phyloP scores from a whole-genome alignment of 192 early-diverging fungal species.

The Diversispora epigaea region DNA sequence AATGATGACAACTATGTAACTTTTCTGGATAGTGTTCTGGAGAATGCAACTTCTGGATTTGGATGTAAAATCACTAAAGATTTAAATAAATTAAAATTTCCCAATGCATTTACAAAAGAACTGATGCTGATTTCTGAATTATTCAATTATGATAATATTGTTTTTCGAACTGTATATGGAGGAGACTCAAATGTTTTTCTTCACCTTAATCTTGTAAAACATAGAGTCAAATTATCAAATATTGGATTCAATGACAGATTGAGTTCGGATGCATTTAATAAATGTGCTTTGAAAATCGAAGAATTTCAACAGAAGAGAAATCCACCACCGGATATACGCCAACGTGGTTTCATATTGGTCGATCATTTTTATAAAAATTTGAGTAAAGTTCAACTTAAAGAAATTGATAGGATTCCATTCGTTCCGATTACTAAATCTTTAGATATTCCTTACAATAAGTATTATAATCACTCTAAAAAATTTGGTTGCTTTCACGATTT shows the following conservation, averaged over 20 bases:
- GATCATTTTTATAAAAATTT: background rate
- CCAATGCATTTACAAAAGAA: background rate
- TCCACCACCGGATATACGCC: background rate
- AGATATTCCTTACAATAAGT: background rate
- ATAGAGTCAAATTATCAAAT: background rate
- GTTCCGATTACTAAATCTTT: background rate
- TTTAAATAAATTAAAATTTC: background rate
- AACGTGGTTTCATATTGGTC: constrained; percentile 6
- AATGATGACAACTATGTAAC: background rate
- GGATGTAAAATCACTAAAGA: background rate
- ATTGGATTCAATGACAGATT: constrained; percentile 12
- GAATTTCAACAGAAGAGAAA: background rate
- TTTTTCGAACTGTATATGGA: constrained; percentile 11
- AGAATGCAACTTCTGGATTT: too few species aligned
- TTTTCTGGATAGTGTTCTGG: background rate
- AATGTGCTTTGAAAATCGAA: background rate
- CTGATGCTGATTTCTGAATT: too few species aligned
- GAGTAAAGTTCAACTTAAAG: background rate
- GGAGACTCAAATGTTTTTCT: background rate
- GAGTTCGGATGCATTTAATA: background rate
- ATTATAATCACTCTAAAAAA: background rate
- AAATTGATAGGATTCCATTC: background rate
- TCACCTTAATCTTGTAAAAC: background rate
- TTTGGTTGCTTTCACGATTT: constrained; percentile 6
- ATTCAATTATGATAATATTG: background rate